Evolutionary conservation across 352 stramenopile species (phyloP), one percentile per base, ranked within the genome.

Genomic region (Globisporangium camurandrum): DNA sequence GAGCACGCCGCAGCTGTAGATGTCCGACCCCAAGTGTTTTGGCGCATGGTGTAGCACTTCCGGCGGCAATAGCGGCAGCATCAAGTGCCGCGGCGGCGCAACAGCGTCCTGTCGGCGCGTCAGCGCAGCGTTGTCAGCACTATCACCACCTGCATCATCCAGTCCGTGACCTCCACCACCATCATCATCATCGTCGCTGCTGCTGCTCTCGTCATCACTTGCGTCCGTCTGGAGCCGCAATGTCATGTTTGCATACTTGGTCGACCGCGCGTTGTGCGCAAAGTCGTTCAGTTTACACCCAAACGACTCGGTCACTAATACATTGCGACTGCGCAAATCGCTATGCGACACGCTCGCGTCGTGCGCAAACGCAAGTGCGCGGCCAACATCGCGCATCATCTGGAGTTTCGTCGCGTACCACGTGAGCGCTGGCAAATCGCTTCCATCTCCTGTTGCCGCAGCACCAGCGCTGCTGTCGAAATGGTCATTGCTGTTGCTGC

Each of bases 271-370:
- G 40, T 78, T 43, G 16, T 69, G 71, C 3, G 71, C 62, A 28
- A 78, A 69, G 34, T 87, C 75, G 19, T 64, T 75, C 45, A 90
- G 42, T 49, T 88, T 90, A 60, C 69, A 79, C 17, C 51, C 51
- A 46, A 83, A 75, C 17, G 63, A 23, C 22, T 77, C 67, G 1
- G 67, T 78, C 37, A 88, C 56, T 22, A 90, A 62, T 24, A 90
- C 70, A 52, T 88, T 88, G 33, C 76, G 69, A 61, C 68, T 85
- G 2, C 77, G 76, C 23, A 90, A 26, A 33, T 90, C 79, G 33
- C 66, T 67, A 24, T 90, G 79, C 9, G 66, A 72, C 27, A 85
- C 55, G 3, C 66, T 61, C 39, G 56, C 60, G 24, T 70, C 66
- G 49, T 90, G 79, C 12, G 72, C 52, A 39, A 85, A 84, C 10